These are phyloP conservation scores for Postia placenta DNA, from an alignment of 768 basidiomycete species.

Conservation along the genomic window DNA sequence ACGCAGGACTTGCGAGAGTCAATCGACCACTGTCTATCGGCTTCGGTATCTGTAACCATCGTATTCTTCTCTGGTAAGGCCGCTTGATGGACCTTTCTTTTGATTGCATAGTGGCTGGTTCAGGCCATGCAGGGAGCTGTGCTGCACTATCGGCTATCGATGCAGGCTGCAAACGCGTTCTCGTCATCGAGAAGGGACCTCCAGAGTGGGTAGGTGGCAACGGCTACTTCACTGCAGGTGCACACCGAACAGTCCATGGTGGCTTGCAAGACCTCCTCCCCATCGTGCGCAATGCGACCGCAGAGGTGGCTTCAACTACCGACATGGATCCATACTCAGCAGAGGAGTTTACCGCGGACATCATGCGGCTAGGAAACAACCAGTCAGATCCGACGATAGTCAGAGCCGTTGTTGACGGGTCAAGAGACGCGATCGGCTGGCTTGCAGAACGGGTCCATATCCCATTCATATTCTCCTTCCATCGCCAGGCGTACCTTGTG, in stretches of 20 bases:
- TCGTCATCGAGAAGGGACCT: slow-evolving; percentile 63
- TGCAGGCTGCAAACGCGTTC: slow-evolving; percentile 52
- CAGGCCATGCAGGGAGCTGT: slow-evolving; percentile 63
- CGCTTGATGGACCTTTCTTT: slow-evolving; percentile 14
- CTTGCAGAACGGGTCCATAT: slow-evolving; percentile 43
- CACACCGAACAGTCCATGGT: slow-evolving; percentile 55
- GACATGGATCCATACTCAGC: slow-evolving; percentile 56
- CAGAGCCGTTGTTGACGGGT: slow-evolving; percentile 44
- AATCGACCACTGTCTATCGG: not conserved
- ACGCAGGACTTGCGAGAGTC: not conserved
- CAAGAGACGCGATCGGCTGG: slow-evolving; percentile 54
- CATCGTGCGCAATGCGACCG: slow-evolving; percentile 42
- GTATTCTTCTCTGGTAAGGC: not conserved
- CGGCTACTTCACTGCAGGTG: slow-evolving; percentile 68
- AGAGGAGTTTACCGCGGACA: slow-evolving; percentile 48
- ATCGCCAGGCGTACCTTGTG: slow-evolving; percentile 64
- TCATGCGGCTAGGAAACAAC: slow-evolving; percentile 52
- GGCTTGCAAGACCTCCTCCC: slow-evolving; percentile 57
- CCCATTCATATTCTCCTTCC: slow-evolving; percentile 53
- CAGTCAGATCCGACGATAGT: slow-evolving; percentile 46
- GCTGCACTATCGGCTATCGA: slow-evolving; percentile 58
- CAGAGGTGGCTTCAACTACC: slow-evolving; percentile 37
- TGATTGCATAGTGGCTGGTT: slow-evolving; percentile 60
- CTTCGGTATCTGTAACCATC: not conserved
- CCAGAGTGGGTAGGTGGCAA: slow-evolving; percentile 63